Base-by-base conservation (phyloP, 2,329 filamentous ascomycete species). In the Colletotrichum abscissum region DNA sequence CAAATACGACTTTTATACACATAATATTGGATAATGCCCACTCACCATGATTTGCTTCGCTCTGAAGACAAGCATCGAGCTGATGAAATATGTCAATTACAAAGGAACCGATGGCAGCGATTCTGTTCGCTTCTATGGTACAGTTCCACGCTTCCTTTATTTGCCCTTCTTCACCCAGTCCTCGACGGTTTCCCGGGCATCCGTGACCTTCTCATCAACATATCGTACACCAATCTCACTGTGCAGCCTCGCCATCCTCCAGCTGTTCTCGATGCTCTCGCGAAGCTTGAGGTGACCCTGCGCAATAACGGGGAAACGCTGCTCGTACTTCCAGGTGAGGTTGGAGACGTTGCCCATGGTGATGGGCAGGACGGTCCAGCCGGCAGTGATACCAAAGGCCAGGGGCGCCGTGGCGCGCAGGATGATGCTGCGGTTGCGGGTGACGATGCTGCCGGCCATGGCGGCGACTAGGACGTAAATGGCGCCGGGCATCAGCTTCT, bases 391-490 rank as follows among this genome's bases (percentile, higher is more conserved):
- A 76, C 95, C 97, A 56, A 98, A 91, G 24, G 92, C 92, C 63
- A 96, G 84, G 12, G 97, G 97, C 2, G 94, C 89, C 2, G 92
- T 87, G 67, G 92, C 92, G 77, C 97, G 92, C 67, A 99, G 86
- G 75, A 98, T 82, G 75, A 98, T 89, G 83, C 93, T 95, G 78
- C 96, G 92, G 87, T 97, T 97, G 75, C 96, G 92, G 68, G 94
- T 91, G 68, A 98, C 87, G 81, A 99, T 98, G 83, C 92, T 95
- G 78, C 96, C 97, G 46, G 97, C 94, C 95, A 99, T 98, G 78
- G 94, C 92, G 55, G 95, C 93, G 60, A 99, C 95, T 35, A 98
- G 90, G 59, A 98, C 95, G 85, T 98, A 98, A 77, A 98, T 91
- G 73, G 92, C 88, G 30, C 96, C 96, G 42, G 97, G 97, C 84